Base-by-base conservation (phyloP, 2,329 filamentous ascomycete species). In the Daldinia eschscholtzii region DNA sequence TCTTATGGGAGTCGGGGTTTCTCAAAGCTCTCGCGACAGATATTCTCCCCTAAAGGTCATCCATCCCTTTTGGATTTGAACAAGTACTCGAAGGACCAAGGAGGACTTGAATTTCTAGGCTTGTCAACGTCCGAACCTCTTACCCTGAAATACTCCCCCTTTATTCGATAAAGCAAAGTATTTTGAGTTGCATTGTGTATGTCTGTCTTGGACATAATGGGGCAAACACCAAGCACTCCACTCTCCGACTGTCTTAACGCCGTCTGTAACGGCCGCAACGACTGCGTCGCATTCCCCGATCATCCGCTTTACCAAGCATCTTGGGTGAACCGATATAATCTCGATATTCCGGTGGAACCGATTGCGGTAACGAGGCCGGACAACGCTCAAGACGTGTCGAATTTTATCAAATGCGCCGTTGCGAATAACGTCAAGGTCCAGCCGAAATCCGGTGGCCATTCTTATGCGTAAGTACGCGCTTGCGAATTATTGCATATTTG, bases 371-470 rank as follows among this genome's bases (percentile, higher is more conserved):
- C 89, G 2, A 81, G 87, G 6, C 89, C 89, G 0, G 78, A 80
- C 4, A 86, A 80, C 0, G 80, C 83, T 10, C 77, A 85, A 23
- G 86, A 91, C 61, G 84, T 91, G 1, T 83, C 87, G 1, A 83
- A 79, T 20, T 85, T 88, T 13, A 83, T 91, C 42, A 83, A 85
- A 57, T 91, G 89, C 74, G 89, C 88, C 4, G 80, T 76, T 1
- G 68, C 83, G 26, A 80, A 81, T 64, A 79, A 80, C 5, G 77
- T 87, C 59, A 85, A 86, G 70, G 87, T 91, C 0, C 88, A 91
- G 74, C 85, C 89, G 23, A 87, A 84, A 70, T 89, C 87, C 1
- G 89, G 89, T 3, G 89, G 89, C 0, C 89, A 91, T 73, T 91
- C 88, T 0, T 92, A 89, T 70, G 88, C 82, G 85, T 86, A 76